Conservation (phyloP, 805 yeast species). For the Zygosaccharomyces pseudorouxii region DNA sequence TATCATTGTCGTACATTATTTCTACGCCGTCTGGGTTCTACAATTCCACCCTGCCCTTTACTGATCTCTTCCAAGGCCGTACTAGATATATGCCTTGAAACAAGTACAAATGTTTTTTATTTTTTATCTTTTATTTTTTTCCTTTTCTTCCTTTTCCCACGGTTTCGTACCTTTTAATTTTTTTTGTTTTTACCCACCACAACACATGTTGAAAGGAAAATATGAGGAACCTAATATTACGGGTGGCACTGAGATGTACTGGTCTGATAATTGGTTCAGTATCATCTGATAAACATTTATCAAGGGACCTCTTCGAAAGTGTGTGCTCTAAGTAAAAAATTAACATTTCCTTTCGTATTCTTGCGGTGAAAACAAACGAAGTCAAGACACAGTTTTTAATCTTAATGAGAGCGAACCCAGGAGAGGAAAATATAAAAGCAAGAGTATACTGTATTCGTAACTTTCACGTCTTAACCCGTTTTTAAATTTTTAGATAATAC, state of each 20-base stretch:
- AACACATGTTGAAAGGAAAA: neutral
- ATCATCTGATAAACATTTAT: too few relatives aligned
- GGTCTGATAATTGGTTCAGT: neutral
- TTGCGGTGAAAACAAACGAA: too few relatives aligned
- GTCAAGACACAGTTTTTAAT: too few relatives aligned
- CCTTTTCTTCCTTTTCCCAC: neutral
- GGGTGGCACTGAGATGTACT: neutral
- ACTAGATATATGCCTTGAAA: neutral
- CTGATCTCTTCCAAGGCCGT: neutral
- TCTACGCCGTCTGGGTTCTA: constrained; percentile 2
- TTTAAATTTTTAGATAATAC: too few relatives aligned
- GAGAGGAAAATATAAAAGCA: too few relatives aligned
- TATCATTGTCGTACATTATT: constrained; percentile 2
- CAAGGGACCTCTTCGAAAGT: too few relatives aligned
- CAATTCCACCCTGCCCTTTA: neutral
- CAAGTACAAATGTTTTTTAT: neutral
- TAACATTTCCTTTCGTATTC: too few relatives aligned
- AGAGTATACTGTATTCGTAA: too few relatives aligned
- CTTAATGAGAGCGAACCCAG: too few relatives aligned
- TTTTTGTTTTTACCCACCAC: neutral
- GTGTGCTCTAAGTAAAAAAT: too few relatives aligned
- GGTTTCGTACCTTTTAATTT: neutral
- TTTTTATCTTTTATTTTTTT: neutral
- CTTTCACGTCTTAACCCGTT: too few relatives aligned
- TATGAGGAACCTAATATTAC: neutral